Conservation (phyloP, 495 filamentous ascomycete genomes). For the Hypoxylon rickii region DNA sequence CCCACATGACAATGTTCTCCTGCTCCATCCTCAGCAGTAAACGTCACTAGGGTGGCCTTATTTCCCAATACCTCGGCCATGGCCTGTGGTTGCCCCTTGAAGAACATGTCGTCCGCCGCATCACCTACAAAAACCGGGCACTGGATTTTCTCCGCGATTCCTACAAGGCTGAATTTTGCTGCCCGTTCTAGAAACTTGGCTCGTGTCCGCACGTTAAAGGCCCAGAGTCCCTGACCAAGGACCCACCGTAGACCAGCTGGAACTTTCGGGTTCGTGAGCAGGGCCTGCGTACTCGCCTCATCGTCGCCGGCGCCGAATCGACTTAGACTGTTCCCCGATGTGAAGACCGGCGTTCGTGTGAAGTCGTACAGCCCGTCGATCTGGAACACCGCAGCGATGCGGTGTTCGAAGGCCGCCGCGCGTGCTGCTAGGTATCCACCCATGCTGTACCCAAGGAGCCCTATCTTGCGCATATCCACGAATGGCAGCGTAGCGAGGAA, state of each 20-base stretch:
- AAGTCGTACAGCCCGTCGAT: constrained; percentile 47
- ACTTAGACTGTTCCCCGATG: neutral
- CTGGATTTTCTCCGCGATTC: constrained; percentile 36
- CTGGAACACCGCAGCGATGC: constrained; percentile 44
- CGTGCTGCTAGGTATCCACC: constrained; percentile 45
- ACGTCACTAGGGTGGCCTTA: constrained; percentile 30
- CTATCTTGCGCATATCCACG: constrained; percentile 38
- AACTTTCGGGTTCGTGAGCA: neutral
- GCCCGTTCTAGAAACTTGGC: constrained; percentile 36
- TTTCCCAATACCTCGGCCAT: constrained; percentile 37
- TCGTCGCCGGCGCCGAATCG: neutral
- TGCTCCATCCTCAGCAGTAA: constrained; percentile 31
- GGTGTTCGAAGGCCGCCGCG: constrained; percentile 50
- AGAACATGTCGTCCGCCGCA: constrained; percentile 39
- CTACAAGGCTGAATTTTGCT: constrained; percentile 31
- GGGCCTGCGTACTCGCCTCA: constrained; percentile 13
- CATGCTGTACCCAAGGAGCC: constrained; percentile 44
- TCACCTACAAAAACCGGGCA: constrained; percentile 43
- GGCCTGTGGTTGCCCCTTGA: constrained; percentile 39
- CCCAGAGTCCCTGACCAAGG: constrained; percentile 46
- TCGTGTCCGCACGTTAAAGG: constrained; percentile 41
- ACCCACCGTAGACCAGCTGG: constrained; percentile 36
- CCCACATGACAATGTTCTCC: constrained; percentile 30
- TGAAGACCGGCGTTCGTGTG: constrained; percentile 2
- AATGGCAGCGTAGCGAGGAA: constrained; percentile 36